Base-by-base conservation (phyloP, 2,329 filamentous ascomycete genomes). In the Stemphylium lycopersici region DNA sequence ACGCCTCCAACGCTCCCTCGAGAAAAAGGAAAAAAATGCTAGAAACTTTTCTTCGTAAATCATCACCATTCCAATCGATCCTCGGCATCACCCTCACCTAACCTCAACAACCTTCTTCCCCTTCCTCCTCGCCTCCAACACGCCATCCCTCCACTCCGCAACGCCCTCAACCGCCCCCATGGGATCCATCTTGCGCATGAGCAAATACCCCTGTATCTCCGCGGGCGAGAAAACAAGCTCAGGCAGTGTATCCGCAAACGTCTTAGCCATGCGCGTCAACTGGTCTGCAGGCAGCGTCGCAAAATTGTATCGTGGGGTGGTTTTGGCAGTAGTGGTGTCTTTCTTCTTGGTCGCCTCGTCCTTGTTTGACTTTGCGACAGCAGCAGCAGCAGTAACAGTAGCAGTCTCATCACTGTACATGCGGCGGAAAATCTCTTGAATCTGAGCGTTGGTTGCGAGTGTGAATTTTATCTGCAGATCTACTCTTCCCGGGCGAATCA, bases 401-500 rank as follows among this genome's bases (percentile, higher is more conserved):
- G 41, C 49, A 2, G 33, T 39, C 8, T 60, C 58, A 3, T 40
- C 10, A 4, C 51, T 40, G 39, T 66, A 70, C 60, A 69, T 68
- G 16, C 62, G 58, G 3, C 48, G 31, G 51, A 65, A 69, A 3
- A 69, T 61, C 0, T 57, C 54, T 2, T 38, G 34, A 2, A 59
- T 52, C 24, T 59, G 57, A 0, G 38, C 29, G 10, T 41, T 49
- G 0, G 63, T 49, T 0, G 65, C 66, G 5, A 65, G 55, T 33
- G 41, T 52, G 42, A 69, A 68, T 32, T 48, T 48, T 4, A 69
- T 49, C n/a, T 69, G 62, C 3, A 59, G 83, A 66, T 88, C 85
- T 6, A 88, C 79, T 5, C 85, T 82, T 1, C 85, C 85, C 0
- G 85, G 84, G 0, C 85, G 84, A 58, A 87, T 85, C 15, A 88